phyloP scores from a whole-genome alignment of 1,284 basidiomycete genomes.

The Ganoderma boninense region DNA sequence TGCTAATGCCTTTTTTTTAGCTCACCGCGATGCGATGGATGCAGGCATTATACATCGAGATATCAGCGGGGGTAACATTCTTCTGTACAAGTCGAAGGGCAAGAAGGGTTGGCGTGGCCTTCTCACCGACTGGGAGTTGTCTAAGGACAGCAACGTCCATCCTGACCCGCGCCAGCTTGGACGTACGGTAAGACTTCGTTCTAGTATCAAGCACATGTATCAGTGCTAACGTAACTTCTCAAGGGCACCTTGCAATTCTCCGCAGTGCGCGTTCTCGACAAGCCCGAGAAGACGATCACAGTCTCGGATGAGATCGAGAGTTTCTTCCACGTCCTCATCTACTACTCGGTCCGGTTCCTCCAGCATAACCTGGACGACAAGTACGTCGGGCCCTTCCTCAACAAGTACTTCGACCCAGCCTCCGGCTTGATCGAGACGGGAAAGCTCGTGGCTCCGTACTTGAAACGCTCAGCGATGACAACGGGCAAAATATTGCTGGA shows the following conservation, averaged over 20 bases:
- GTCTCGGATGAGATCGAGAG: slow-evolving; percentile 24
- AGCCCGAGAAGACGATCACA: not conserved
- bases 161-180: slow-evolving; percentile 4
- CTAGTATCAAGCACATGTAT: too few species aligned
- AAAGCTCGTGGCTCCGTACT: too few species aligned
- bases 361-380: slow-evolving; percentile 4
- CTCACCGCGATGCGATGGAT: slow-evolving; percentile 10
- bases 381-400: slow-evolving; percentile 9
- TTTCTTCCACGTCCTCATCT: slow-evolving; percentile 24
- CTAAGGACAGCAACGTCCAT: not conserved
- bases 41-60: slow-evolving; percentile 17
- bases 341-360: slow-evolving; percentile 13
- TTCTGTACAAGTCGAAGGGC: slow-evolving; percentile 2
- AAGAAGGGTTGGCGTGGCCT: slow-evolving; percentile 1
- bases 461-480: too few species aligned
- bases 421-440: not conserved
- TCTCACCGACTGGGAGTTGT: slow-evolving; percentile 20
- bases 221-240: not conserved
- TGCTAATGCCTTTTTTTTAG: not conserved
- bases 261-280: slow-evolving; percentile 14
- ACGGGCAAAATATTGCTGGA: too few species aligned
- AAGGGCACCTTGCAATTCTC: slow-evolving; percentile 27
- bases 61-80: slow-evolving; percentile 23
- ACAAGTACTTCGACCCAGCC: slow-evolving; percentile 17
- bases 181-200: too few species aligned